A percentile compares a stretch with the other conserved stretches of the same genome.
Evolutionary conservation across 2,329 filamentous ascomycete genomes (phyloP).

Genomic region (Erysiphe pulchra): DNA sequence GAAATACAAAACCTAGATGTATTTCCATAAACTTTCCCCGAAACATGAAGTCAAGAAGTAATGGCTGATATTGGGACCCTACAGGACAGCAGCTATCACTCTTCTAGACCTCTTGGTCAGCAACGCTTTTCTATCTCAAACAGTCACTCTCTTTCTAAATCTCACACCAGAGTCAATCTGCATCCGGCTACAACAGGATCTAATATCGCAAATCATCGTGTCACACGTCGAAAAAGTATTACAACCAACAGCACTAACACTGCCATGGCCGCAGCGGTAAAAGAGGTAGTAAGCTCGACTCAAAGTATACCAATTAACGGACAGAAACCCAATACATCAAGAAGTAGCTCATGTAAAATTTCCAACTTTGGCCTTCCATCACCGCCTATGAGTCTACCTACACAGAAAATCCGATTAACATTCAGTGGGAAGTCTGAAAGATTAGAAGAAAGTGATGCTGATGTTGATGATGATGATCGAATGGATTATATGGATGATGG

Average conservation of each 20-base stretch:
- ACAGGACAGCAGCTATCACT: slow-evolving; percentile 33
- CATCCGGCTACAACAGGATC: slow-evolving; percentile 57
- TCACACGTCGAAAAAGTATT: slow-evolving; percentile 85
- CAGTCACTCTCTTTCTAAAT: slow-evolving; percentile 27
- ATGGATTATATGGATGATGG: slow-evolving; percentile 30
- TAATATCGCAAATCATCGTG: slow-evolving; percentile 58
- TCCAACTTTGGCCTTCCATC: slow-evolving; percentile 32
- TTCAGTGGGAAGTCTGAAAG: slow-evolving; percentile 19
- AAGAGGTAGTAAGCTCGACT: slow-evolving; percentile 34
- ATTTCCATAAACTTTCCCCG: slow-evolving; percentile 7
- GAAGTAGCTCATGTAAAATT: slow-evolving; percentile 26
- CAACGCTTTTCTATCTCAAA: slow-evolving; percentile 32
- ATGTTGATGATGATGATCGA: slow-evolving; percentile 45
- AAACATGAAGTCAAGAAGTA: no score
- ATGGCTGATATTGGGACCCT: slow-evolving; percentile 11
- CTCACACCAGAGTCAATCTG: slow-evolving; percentile 38
- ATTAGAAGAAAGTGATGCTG: slow-evolving; percentile 27
- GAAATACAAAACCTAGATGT: slow-evolving; percentile 7
- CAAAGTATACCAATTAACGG: slow-evolving; percentile 29
- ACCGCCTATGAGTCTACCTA: slow-evolving; percentile 42
- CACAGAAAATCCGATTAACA: slow-evolving; percentile 22
- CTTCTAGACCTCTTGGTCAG: slow-evolving; percentile 40
- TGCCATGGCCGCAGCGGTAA: slow-evolving; percentile 46
- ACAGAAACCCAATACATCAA: slow-evolving; percentile 46
- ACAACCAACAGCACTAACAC: slow-evolving; percentile 35